Evolutionary conservation across 306 rosid species (phyloP), one percentile per base, ranked within the genome.

Genomic region (Cucumis melo): DNA sequence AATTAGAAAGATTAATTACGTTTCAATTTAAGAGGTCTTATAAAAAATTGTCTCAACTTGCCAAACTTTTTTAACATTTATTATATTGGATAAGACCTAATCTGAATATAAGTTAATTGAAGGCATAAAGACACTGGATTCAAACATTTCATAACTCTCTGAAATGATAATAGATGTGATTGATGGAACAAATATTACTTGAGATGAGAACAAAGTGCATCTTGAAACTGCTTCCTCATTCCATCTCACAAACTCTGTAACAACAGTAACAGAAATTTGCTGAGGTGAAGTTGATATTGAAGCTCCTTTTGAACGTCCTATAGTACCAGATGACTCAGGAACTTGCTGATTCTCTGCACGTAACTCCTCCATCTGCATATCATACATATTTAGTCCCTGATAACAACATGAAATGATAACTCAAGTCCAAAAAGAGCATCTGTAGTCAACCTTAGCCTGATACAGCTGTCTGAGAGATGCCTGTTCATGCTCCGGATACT

Each of bases 171-270:
- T n/a, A 74, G 46, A 14, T 61, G 55, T 48, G 44, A 78, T 80
- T 63, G 78, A 34, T 58, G 12, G 76, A 70, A 57, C 84, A 80
- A 73, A 48, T 34, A 76, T 60, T 86, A 92, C 99, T 88, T 92
- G 99, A 80, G 98, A 85, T 77, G 98, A 86, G 83, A 95, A 92
- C 82, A 95, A 78, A 82, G 85, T 88, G 91, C 99, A 95, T 89
- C 98, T 85, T 78, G 97, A 61, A 84, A 95, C 86, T 83, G 99
- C 97, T 88, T 95, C 99, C 87, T 95, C 99, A 85, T 95, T 95
- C 99, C 99, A 95, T 23, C 96, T 96, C 61, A 90, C 97, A 88
- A 95, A 92, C 88, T 95, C 98, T 76, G 99, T 95, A 58, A 95
- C 97, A 81, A 92, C 92, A 78, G 99, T 90, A 71, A 95, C 98